Percentiles rank a stretch among this genome's conserved stretches.
Conservation (phyloP, 83 land plant genomes). For the Picea engelmannii region DNA sequence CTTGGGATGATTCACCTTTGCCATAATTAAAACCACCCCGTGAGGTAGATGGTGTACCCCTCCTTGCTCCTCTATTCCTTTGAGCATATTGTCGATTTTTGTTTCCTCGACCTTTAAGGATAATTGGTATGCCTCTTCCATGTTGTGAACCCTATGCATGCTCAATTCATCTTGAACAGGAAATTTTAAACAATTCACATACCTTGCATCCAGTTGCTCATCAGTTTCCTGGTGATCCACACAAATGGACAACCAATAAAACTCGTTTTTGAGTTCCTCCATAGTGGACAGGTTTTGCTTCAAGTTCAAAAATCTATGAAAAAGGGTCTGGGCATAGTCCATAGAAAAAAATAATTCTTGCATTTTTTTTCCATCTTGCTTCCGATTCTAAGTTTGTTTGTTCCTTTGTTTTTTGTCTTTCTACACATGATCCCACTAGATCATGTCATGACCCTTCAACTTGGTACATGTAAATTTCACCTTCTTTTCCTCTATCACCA, state of each 20-base stretch:
- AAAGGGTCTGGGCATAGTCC: not conserved
- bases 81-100: not conserved
- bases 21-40: not conserved
- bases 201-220: not conserved
- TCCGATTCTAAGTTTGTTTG: too few relatives aligned
- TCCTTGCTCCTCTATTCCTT: not conserved
- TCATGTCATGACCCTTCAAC: too few relatives aligned
- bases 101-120: not conserved
- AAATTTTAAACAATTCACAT: not conserved
- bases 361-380: too few relatives aligned
- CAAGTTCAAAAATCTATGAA: not conserved
- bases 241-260: not conserved
- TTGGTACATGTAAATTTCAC: not conserved
- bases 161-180: not conserved
- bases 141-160: not conserved
- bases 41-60: not conserved
- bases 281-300: not conserved
- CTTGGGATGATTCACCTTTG: not conserved
- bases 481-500: not conserved
- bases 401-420: too few relatives aligned
- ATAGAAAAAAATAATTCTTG: not conserved
- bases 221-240: not conserved
- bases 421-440: too few relatives aligned
- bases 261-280: not conserved
- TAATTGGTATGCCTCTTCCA: not conserved